Evolutionary conservation across 2,329 filamentous ascomycete species (phyloP), one percentile per base, ranked within the genome.

Genomic region (Hymenoscyphus repandus): DNA sequence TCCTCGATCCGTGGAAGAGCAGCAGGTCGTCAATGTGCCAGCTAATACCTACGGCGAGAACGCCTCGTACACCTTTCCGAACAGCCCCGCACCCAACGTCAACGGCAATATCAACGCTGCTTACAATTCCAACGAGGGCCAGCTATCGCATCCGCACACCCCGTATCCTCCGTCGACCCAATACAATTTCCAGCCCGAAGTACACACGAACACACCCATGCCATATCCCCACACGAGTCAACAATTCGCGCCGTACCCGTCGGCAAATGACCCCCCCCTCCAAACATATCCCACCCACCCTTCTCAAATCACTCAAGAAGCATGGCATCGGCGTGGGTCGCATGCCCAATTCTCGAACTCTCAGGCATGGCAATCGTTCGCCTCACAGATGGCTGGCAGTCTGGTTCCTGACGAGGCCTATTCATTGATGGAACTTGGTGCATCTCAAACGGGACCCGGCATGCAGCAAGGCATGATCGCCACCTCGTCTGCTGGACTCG

Each of bases 221-320:
- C 54, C 62, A 2, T 65, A 64, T 41, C 52, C 60, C 10, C 59
- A 58, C 37, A 58, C 63, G 2, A 55, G 27, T 13, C 53, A 57
- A 9, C 37, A 33, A 12, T 64, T 55, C 42, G 32, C 54, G 5
- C 46, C 40, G 18, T 63, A 61, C 33, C 45, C 55, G 10, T 10
- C 53, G 1, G 47, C 47, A 13, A 59, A 60, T 43, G 64, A 62
- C 36, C 57, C 60, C 3, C 61, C 64, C 9, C 49, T 65, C 2
- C 54, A 64, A 1, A 55, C 58, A 30, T 58, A 56, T 5, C 62
- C 62, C 18, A 57, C 60, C n/a, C 47, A 17, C 38, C 10, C 38
- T 20, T 54, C 57, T 15, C 63, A 64, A 51, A 70, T 72, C 32
- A 70, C 71, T 20, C 46, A 55, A 12, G 53, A 58, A 15, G 51